Conservation (phyloP, 2,329 filamentous ascomycete species). For the Aspergillus sp. region DNA sequence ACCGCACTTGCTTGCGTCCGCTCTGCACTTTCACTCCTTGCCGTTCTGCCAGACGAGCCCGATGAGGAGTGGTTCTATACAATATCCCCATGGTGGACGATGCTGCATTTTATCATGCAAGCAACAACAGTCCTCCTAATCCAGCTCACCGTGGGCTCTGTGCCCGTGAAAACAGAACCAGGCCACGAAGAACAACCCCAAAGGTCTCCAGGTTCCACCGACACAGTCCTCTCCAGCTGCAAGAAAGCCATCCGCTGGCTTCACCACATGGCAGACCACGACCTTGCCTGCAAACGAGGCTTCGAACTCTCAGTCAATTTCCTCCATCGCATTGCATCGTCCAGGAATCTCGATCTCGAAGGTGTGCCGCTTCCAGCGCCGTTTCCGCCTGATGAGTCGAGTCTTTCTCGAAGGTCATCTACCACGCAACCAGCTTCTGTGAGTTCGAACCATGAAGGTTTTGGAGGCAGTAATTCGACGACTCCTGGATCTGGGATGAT, state of each 20-base stretch:
- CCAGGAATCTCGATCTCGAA: neutral
- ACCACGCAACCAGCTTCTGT: neutral
- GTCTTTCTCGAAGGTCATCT: neutral
- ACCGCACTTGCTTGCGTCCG: conserved; percentile 14
- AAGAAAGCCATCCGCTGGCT: neutral
- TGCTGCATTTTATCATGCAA: conserved; percentile 39
- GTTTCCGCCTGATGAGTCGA: neutral
- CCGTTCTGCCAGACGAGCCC: conserved; percentile 30
- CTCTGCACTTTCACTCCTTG: conserved; percentile 27
- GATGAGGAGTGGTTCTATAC: conserved; percentile 24
- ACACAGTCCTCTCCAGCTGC: neutral
- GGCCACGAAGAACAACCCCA: neutral
- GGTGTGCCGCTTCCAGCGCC: neutral
- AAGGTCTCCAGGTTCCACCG: neutral
- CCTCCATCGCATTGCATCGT: neutral
- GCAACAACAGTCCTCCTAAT: conserved; percentile 31
- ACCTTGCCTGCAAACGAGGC: neutral
- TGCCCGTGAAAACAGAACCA: neutral
- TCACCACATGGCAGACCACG: neutral
- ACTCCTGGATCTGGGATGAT: neutral
- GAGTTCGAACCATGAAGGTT: neutral
- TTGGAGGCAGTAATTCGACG: neutral
- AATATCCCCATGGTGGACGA: conserved; percentile 34
- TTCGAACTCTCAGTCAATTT: neutral
- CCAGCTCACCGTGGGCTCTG: conserved; percentile 12